Conservation (phyloP, 1,139 yeast species). For the Debaryomycetaceae sp. region DNA sequence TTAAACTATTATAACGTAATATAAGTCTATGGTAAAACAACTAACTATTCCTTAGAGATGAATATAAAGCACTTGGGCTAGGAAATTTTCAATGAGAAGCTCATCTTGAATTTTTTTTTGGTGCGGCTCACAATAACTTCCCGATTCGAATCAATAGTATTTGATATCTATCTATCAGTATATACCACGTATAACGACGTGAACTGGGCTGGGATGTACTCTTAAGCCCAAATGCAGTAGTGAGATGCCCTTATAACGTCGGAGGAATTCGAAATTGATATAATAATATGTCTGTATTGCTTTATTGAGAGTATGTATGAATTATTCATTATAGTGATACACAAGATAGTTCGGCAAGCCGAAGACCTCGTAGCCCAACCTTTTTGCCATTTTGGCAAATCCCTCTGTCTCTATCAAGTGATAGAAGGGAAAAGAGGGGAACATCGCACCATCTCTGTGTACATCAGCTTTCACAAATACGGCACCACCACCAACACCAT, state of each 20-base stretch:
- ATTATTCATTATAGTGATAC: conserved; percentile 66
- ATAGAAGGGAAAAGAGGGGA: conserved; percentile 96
- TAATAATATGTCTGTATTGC: neutral
- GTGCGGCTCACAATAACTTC: conserved; percentile 5
- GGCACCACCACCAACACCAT: conserved; percentile 98
- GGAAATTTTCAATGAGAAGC: conserved; percentile 4
- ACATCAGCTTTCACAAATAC: conserved; percentile 94
- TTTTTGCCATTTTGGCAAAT: conserved; percentile 95
- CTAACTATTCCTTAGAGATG: conserved; percentile 2
- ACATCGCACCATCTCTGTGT: conserved; percentile 98
- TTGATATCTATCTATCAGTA: neutral
- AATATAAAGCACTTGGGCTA: neutral
- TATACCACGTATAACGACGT: neutral
- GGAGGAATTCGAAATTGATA: neutral
- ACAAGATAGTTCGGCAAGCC: conserved; percentile 95
- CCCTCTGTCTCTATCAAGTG: conserved; percentile 97
- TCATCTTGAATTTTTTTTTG: conserved; percentile 7
- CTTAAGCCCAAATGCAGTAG: neutral
- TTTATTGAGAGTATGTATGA: neutral
- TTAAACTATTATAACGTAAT: neutral
- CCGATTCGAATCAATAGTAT: neutral
- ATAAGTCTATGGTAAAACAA: neutral
- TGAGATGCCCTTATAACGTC: neutral
- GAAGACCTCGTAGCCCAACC: conserved; percentile 84
- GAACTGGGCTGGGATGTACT: neutral